Percentiles rank a stretch among this genome's conserved stretches.
Conservation (phyloP, 2,329 filamentous ascomycete species). For the Pseudogymnoascus sp. region DNA sequence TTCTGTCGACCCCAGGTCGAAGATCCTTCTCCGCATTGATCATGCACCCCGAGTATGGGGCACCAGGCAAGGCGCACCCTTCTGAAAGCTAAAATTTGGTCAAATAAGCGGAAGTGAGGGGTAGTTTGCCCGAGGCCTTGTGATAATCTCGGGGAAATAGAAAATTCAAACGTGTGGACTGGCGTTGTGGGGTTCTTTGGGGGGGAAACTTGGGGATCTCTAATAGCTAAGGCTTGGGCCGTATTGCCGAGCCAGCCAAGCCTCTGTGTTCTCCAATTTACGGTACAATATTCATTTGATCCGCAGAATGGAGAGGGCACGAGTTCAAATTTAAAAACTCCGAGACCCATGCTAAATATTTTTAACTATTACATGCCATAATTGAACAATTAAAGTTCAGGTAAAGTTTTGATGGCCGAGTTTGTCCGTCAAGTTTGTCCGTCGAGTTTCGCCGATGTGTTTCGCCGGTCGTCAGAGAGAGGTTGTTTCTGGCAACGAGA, state of each 20-base stretch:
- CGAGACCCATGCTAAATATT: neutral
- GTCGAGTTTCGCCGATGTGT: neutral
- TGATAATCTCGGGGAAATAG: slow-evolving; percentile 2
- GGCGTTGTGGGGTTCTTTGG: neutral
- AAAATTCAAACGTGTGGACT: neutral
- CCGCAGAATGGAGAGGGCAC: neutral
- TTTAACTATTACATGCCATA: neutral
- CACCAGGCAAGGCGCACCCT: neutral
- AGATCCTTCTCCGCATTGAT: neutral
- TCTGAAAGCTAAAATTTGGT: neutral
- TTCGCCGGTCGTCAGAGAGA: neutral
- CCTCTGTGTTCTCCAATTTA: neutral
- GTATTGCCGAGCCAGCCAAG: neutral
- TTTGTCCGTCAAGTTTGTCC: neutral
- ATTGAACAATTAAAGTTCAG: neutral
- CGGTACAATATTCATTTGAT: neutral
- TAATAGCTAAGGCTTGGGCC: neutral
- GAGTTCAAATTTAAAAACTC: neutral
- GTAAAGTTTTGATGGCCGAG: neutral
- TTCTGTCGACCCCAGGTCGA: neutral
- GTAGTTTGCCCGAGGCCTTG: neutral
- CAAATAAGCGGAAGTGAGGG: neutral
- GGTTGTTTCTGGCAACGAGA: neutral
- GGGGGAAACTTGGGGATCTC: neutral
- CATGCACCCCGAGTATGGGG: neutral